A percentile compares a stretch with the other conserved stretches of the same genome.
These are phyloP conservation scores for Sonneratia alba DNA, from an alignment of 345 rosid species.

Conservation along the genomic window DNA sequence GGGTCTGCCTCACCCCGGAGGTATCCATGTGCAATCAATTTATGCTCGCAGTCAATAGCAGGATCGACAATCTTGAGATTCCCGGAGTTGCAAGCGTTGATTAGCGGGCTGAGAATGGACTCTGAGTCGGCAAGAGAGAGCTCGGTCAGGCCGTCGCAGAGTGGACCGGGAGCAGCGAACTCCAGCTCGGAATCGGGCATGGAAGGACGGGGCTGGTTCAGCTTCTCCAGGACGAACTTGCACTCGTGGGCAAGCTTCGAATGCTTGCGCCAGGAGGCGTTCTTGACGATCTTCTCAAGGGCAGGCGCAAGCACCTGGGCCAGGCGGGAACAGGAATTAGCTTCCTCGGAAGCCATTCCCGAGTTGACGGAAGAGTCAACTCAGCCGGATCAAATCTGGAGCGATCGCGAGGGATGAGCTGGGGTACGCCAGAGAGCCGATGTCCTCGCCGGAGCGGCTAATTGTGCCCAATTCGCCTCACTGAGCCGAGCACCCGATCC, in stretches of 20 bases:
- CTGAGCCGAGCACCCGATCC: not conserved
- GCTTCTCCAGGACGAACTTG: slow-evolving; percentile 68
- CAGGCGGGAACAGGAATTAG: slow-evolving; percentile 97
- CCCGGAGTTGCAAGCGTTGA: slow-evolving; percentile 59
- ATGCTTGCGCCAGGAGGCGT: slow-evolving; percentile 97
- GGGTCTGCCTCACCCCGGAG: slow-evolving; percentile 97
- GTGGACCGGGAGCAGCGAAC: slow-evolving; percentile 67
- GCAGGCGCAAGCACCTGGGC: slow-evolving; percentile 63
- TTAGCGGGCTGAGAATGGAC: slow-evolving; percentile 68
- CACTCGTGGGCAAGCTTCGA: slow-evolving; percentile 89
- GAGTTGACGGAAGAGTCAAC: slow-evolving; percentile 19
- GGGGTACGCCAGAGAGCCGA: not conserved
- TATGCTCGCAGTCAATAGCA: slow-evolving; percentile 81
- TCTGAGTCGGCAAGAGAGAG: slow-evolving; percentile 82
- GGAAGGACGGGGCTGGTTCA: slow-evolving; percentile 22
- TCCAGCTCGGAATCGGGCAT: slow-evolving; percentile 24
- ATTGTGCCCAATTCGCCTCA: too few species aligned
- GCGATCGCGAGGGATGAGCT: not conserved
- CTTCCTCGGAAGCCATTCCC: slow-evolving; percentile 99
- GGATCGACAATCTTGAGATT: slow-evolving; percentile 90
- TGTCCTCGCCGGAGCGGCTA: slow-evolving; percentile 1
- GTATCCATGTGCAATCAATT: slow-evolving; percentile 76
- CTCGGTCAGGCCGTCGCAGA: slow-evolving; percentile 67
- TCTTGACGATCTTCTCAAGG: slow-evolving; percentile 76
- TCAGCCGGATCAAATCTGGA: not conserved